These are phyloP conservation scores for Ogataea henricii DNA, from an alignment of 805 yeast genomes.

Conservation along the genomic window DNA sequence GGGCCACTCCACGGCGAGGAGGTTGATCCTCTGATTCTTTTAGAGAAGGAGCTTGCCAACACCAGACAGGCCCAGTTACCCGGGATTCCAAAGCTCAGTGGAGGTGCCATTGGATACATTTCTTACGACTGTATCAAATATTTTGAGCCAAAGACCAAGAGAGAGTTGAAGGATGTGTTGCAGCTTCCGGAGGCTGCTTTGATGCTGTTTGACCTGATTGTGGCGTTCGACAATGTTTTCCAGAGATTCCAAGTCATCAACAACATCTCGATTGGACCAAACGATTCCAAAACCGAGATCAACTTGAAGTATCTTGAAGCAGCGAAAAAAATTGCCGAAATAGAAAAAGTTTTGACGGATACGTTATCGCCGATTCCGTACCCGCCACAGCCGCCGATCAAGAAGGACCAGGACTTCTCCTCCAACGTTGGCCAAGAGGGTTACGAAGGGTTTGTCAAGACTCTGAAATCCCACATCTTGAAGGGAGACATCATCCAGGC, in stretches of 20 bases:
- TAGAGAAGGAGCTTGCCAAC: conserved; percentile 71
- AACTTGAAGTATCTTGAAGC: conserved; percentile 55
- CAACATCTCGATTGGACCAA: conserved; percentile 57
- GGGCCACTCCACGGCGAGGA: conserved; percentile 68
- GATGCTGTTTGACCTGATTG: conserved; percentile 87
- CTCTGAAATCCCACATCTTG: conserved; percentile 76
- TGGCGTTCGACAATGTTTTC: conserved; percentile 92
- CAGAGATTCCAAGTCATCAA: conserved; percentile 90
- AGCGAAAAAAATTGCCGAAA: conserved; percentile 54
- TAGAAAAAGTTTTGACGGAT: conserved; percentile 52
- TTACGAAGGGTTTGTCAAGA: conserved; percentile 78
- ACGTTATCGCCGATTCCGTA: conserved; percentile 47
- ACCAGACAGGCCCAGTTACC: conserved; percentile 75
- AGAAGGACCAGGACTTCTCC: conserved; percentile 64
- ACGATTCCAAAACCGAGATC: conserved; percentile 35
- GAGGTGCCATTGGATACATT: conserved; percentile 96
- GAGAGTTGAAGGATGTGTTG: conserved; percentile 74
- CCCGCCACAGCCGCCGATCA: conserved; percentile 78
- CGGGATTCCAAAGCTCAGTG: conserved; percentile 80
- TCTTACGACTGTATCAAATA: conserved; percentile 96
- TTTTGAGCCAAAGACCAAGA: conserved; percentile 88
- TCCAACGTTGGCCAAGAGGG: conserved; percentile 95
- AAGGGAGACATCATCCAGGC: conserved; percentile 96
- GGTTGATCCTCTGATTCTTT: conserved; percentile 74
- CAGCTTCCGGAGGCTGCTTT: conserved; percentile 88